Percentiles rank a stretch among this genome's conserved stretches.
Evolutionary conservation across 2,329 filamentous ascomycete species (phyloP).

Genomic region (Lojkania enalia): DNA sequence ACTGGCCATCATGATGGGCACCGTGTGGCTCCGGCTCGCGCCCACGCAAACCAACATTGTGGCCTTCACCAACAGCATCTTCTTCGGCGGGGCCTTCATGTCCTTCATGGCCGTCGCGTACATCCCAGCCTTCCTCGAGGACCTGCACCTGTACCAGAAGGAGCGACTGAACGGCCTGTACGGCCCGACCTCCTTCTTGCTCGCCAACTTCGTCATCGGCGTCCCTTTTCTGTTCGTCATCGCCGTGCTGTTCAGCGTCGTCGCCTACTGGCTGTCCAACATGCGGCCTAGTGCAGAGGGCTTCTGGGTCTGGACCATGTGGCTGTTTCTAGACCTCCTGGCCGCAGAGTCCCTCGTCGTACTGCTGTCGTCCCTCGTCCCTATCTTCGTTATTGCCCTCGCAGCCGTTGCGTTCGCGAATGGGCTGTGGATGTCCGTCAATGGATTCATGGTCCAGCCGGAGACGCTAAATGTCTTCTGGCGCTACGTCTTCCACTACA

Average conservation of each 20-base stretch:
- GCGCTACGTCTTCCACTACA: conserved; percentile 86
- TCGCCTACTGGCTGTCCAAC: conserved; percentile 80
- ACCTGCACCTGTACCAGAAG: conserved; percentile 71
- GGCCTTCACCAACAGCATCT: conserved; percentile 79
- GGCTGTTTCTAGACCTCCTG: conserved; percentile 82
- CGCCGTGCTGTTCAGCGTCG: conserved; percentile 70
- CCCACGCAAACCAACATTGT: conserved; percentile 74
- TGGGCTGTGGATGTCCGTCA: conserved; percentile 85
- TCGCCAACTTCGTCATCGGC: conserved; percentile 82
- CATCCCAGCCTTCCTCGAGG: conserved; percentile 81
- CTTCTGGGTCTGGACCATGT: conserved; percentile 80
- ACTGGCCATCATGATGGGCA: conserved; percentile 85
- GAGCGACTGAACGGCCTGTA: conserved; percentile 83
- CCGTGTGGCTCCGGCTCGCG: conserved; percentile 76
- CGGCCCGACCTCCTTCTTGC: conserved; percentile 70
- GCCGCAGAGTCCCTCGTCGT: conserved; percentile 84
- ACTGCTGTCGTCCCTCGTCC: conserved; percentile 71
- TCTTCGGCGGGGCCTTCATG: conserved; percentile 58
- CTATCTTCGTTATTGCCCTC: conserved; percentile 77
- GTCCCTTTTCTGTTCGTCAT: conserved; percentile 81
- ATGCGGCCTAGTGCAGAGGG: conserved; percentile 66
- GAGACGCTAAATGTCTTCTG: conserved; percentile 78
- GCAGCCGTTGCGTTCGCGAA: conserved; percentile 84
- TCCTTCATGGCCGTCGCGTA: conserved; percentile 70
- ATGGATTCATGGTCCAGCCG: conserved; percentile 77